A percentile compares a stretch with the other conserved stretches of the same genome.
Evolutionary conservation across 352 stramenopile species (phyloP).

Genomic region (Pythium plurisporium): DNA sequence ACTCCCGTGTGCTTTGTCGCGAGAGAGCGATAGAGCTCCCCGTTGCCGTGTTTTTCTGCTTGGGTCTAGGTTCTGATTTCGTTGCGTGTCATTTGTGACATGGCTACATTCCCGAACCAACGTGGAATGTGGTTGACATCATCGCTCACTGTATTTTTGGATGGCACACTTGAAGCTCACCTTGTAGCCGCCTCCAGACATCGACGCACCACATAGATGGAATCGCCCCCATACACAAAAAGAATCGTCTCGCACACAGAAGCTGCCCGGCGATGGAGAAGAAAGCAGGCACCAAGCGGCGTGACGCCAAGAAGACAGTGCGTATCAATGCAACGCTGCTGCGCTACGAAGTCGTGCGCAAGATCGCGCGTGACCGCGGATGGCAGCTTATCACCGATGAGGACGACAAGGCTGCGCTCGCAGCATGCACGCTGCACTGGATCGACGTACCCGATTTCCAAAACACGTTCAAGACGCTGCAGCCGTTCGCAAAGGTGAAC

Average conservation of each 20-base stretch:
- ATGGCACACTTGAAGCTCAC: background rate
- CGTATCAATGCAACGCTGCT: slow-evolving; percentile 72
- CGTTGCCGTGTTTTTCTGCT: background rate
- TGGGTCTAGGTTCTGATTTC: no score
- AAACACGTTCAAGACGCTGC: slow-evolving; percentile 83
- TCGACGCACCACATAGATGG: no score
- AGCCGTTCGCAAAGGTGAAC: slow-evolving; percentile 94
- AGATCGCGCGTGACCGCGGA: slow-evolving; percentile 66
- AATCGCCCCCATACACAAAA: no score
- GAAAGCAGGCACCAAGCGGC: slow-evolving; percentile 3
- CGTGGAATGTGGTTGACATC: background rate
- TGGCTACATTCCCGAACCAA: slow-evolving; percentile 3
- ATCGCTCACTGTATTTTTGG: slow-evolving; percentile 11
- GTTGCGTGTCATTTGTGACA: slow-evolving; percentile 5
- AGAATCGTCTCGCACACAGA: no score
- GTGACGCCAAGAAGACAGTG: slow-evolving; percentile 44
- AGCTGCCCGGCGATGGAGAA: slow-evolving; percentile 21
- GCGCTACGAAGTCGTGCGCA: slow-evolving; percentile 80
- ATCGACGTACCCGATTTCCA: slow-evolving; percentile 92
- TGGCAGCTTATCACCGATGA: slow-evolving; percentile 77
- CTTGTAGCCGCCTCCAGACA: no score
- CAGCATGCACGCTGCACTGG: slow-evolving; percentile 92
- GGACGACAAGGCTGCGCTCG: slow-evolving; percentile 54
- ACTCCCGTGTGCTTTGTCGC: no score
- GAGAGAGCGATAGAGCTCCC: no score